Evolutionary conservation across 1,139 yeast species (phyloP).

Genomic region (Arxiozyma bovina): DNA sequence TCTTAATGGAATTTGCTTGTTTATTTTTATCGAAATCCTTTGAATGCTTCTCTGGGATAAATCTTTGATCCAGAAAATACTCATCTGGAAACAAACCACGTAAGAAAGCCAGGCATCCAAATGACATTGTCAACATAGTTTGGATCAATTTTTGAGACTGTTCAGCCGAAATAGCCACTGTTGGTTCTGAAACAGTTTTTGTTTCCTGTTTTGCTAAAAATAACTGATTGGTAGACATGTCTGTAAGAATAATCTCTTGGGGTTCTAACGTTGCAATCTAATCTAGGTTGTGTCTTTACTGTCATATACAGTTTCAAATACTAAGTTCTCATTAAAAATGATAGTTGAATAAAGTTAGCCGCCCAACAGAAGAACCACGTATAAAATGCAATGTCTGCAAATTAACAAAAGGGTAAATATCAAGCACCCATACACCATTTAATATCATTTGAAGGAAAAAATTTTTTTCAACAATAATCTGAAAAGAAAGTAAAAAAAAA

Average conservation of each 20-base stretch:
- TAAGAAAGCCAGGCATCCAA: constrained; percentile 45
- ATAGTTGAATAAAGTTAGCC: neutral
- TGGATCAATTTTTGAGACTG: constrained; percentile 38
- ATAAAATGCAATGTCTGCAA: too few species aligned
- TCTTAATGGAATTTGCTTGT: constrained; percentile 32
- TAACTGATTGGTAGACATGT: constrained; percentile 27
- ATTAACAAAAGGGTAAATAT: too few species aligned
- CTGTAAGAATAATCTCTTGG: neutral
- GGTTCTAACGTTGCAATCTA: too few species aligned
- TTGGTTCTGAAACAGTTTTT: constrained; percentile 15
- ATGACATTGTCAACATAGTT: constrained; percentile 39
- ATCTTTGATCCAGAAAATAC: constrained; percentile 38
- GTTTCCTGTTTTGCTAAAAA: constrained; percentile 15
- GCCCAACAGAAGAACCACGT: too few species aligned
- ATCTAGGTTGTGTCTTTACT: neutral
- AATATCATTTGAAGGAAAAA: too few species aligned
- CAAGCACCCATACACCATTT: too few species aligned
- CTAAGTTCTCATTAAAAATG: neutral
- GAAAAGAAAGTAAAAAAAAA: too few species aligned
- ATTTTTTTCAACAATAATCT: too few species aligned
- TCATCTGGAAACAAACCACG: constrained; percentile 45
- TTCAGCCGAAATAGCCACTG: constrained; percentile 22
- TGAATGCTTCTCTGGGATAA: constrained; percentile 32
- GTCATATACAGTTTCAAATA: neutral
- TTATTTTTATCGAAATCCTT: constrained; percentile 5